These are phyloP conservation scores for Azolla pinnata DNA, from an alignment of 75 land plant genomes.

Conservation along the genomic window DNA sequence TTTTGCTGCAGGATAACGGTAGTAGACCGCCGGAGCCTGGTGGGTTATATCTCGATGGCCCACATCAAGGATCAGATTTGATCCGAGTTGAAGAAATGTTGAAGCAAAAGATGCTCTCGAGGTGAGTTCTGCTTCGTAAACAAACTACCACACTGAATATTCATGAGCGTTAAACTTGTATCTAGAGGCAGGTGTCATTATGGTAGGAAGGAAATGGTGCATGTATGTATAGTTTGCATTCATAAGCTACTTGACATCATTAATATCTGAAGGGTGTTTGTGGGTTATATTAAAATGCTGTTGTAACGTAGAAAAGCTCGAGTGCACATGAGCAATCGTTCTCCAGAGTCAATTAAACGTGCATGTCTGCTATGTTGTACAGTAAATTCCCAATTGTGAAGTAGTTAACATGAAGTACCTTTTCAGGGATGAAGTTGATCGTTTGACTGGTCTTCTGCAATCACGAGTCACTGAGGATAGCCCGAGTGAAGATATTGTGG, in stretches of 20 bases:
- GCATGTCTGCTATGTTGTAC: too few species aligned
- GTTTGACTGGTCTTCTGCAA: background rate
- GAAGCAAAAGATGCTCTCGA: background rate
- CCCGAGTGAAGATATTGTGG: background rate
- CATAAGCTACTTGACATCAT: background rate
- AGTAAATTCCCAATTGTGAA: background rate
- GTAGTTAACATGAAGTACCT: background rate
- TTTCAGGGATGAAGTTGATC: conserved; percentile 5
- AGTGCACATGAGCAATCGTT: too few species aligned
- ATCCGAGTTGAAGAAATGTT: background rate
- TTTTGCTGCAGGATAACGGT: background rate
- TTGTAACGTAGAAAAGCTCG: too few species aligned
- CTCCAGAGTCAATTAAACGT: too few species aligned
- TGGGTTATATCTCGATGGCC: too few species aligned
- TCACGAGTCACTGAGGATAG: background rate
- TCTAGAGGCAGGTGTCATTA: too few species aligned
- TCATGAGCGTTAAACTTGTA: background rate
- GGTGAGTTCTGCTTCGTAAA: background rate
- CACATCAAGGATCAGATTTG: background rate
- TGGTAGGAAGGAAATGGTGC: too few species aligned
- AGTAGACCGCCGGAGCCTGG: background rate
- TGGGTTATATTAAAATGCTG: too few species aligned
- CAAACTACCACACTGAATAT: background rate
- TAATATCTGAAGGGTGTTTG: too few species aligned
- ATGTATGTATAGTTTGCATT: background rate